Evolutionary conservation across 176 grass and related monocot genomes (phyloP).

Genomic region (Eragrostis curvula): DNA sequence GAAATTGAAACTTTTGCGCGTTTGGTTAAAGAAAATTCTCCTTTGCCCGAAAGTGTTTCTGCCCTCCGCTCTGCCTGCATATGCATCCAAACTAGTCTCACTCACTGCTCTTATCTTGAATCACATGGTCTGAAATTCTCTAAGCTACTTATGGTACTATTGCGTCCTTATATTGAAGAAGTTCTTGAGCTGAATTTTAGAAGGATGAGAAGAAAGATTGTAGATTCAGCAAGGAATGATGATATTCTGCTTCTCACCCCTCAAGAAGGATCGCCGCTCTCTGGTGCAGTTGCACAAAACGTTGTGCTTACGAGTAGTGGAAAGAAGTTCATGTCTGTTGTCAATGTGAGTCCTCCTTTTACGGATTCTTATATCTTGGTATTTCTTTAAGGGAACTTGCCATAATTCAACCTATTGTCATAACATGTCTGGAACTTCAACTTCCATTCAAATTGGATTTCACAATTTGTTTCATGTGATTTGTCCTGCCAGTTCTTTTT

Average conservation of each 20-base stretch:
- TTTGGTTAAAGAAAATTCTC: constrained; percentile 95
- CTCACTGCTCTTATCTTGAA: constrained; percentile 83
- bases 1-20: constrained; percentile 84
- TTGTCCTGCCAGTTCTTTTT: constrained; percentile 7
- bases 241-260: constrained; percentile 49
- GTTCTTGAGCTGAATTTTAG: constrained; percentile 95
- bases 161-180: constrained; percentile 86
- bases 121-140: constrained; percentile 81
- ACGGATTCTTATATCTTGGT: constrained; percentile 31
- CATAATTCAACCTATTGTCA: constrained; percentile 14
- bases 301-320: constrained; percentile 76
- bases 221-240: constrained; percentile 72
- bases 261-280: constrained; percentile 61
- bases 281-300: constrained; percentile 55
- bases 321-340: constrained; percentile 87
- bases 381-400: constrained; percentile 32
- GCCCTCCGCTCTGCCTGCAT: constrained; percentile 85
- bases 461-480: neutral
- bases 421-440: constrained; percentile 24
- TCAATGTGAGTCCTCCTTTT: constrained; percentile 64
- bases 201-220: constrained; percentile 71
- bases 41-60: constrained; percentile 69
- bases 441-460: constrained; percentile 22
- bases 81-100: constrained; percentile 82
- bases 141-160: constrained; percentile 82